A percentile compares a stretch with the other conserved stretches of the same genome.
Conservation (phyloP, 2,329 filamentous ascomycete genomes). For the Didymella segeticola region DNA sequence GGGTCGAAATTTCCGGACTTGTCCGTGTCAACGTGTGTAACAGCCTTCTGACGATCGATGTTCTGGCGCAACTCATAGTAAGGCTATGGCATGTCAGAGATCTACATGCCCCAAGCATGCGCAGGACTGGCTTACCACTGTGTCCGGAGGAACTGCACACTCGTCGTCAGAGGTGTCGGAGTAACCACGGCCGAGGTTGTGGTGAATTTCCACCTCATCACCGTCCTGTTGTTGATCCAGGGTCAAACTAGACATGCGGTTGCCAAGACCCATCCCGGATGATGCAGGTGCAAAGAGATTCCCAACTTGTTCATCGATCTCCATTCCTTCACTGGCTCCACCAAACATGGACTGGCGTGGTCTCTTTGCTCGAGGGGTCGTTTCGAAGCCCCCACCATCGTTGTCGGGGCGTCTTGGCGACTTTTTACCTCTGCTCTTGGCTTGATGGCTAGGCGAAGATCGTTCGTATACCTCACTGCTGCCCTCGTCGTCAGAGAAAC, state of each 20-base stretch:
- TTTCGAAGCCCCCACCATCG: slow-evolving; percentile 3
- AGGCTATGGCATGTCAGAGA: slow-evolving; percentile 12
- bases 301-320: not conserved
- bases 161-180: slow-evolving; percentile 22
- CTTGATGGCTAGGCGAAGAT: slow-evolving; percentile 5
- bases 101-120: no score
- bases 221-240: slow-evolving; percentile 11
- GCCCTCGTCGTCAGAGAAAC: slow-evolving; percentile 27
- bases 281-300: not conserved
- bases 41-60: slow-evolving; percentile 25
- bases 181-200: slow-evolving; percentile 11
- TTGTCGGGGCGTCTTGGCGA: slow-evolving; percentile 15
- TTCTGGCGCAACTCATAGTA: slow-evolving; percentile 34
- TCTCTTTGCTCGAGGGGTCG: slow-evolving; percentile 17
- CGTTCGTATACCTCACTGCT: slow-evolving; percentile 16
- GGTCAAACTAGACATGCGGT: slow-evolving; percentile 22
- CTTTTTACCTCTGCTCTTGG: slow-evolving; percentile 13
- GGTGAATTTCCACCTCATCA: slow-evolving; percentile 3
- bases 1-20: slow-evolving; percentile 48
- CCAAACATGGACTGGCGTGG: slow-evolving; percentile 28
- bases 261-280: slow-evolving; percentile 4
- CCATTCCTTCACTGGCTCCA: not conserved
- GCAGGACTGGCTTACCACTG: slow-evolving; percentile 13
- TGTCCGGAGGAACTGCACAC: slow-evolving; percentile 20
- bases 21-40: slow-evolving; percentile 48